A percentile compares a stretch with the other conserved stretches of the same genome.
Conservation (phyloP, 108 stramenopile species). For the Pseudonitzschia multistriata region DNA sequence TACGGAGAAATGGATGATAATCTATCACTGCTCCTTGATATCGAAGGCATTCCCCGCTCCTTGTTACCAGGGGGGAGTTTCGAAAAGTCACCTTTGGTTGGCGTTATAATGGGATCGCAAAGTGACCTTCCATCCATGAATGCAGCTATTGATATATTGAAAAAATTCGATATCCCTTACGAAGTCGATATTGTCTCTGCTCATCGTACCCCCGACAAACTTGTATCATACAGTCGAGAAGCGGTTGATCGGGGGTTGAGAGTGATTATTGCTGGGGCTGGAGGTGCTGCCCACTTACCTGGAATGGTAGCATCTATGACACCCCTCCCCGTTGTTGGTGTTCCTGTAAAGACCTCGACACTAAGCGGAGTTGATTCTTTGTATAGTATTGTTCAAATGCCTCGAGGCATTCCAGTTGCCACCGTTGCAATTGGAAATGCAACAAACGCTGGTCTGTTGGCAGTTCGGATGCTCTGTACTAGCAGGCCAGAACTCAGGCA, state of each 20-base stretch:
- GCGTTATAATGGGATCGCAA: slow-evolving; percentile 98
- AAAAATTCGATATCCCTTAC: slow-evolving; percentile 86
- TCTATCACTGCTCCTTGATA: slow-evolving; percentile 49
- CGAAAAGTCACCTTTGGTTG: slow-evolving; percentile 76
- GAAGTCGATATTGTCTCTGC: slow-evolving; percentile 98
- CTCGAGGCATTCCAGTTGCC: slow-evolving; percentile 96
- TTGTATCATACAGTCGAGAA: slow-evolving; percentile 85
- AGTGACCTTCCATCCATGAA: slow-evolving; percentile 97
- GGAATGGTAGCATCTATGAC: slow-evolving; percentile 99
- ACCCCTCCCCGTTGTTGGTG: slow-evolving; percentile 95
- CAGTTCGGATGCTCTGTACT: slow-evolving; percentile 88
- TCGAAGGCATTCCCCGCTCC: slow-evolving; percentile 65
- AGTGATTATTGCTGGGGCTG: slow-evolving; percentile 96
- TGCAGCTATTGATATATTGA: slow-evolving; percentile 85
- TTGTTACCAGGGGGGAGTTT: slow-evolving; percentile 55
- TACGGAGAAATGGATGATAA: slow-evolving; percentile 64
- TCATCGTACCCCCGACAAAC: slow-evolving; percentile 95
- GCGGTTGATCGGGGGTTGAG: slow-evolving; percentile 88
- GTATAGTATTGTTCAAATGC: slow-evolving; percentile 99
- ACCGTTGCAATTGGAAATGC: slow-evolving; percentile 99
- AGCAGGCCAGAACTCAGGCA: slow-evolving; percentile 72
- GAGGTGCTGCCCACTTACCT: slow-evolving; percentile 99
- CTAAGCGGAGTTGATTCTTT: slow-evolving; percentile 96
- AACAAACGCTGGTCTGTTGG: slow-evolving; percentile 95
- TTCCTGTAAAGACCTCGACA: slow-evolving; percentile 97